Conservation (phyloP, 1,284 basidiomycete species). For the Ceratobasidium sp. region DNA sequence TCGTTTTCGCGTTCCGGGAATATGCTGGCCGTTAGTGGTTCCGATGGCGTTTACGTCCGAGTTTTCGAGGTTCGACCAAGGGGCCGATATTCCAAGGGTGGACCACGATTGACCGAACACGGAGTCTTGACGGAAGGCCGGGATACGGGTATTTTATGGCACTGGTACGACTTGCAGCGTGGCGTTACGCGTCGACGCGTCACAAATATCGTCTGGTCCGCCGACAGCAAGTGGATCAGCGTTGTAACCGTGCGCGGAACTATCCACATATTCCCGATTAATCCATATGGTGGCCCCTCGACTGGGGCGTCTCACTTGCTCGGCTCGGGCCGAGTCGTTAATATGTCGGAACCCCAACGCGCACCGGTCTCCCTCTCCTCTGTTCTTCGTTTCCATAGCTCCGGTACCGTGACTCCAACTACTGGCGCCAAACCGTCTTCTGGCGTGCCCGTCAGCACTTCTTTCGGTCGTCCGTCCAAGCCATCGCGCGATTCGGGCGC, state of each 20-base stretch:
- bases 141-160: slow-evolving; percentile 63
- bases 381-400: neutral
- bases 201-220: slow-evolving; percentile 69
- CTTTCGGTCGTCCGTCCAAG: slow-evolving; percentile 68
- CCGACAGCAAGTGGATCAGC: slow-evolving; percentile 79
- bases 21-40: slow-evolving; percentile 48
- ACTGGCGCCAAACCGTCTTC: slow-evolving; percentile 5
- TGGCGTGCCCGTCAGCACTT: slow-evolving; percentile 61
- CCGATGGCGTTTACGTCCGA: slow-evolving; percentile 46
- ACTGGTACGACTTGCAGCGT: slow-evolving; percentile 77
- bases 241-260: slow-evolving; percentile 69
- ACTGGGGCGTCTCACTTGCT: slow-evolving; percentile 75
- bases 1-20: slow-evolving; percentile 48
- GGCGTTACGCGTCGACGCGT: slow-evolving; percentile 80
- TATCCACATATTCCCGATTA: slow-evolving; percentile 64
- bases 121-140: neutral
- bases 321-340: slow-evolving; percentile 62
- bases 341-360: slow-evolving; percentile 63
- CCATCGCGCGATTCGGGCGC: slow-evolving; percentile 68
- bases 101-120: neutral
- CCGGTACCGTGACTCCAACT: neutral
- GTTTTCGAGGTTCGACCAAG: slow-evolving; percentile 48
- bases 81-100: slow-evolving; percentile 26
- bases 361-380: slow-evolving; percentile 59
- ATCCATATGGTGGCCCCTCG: slow-evolving; percentile 80